These are phyloP conservation scores for Candida boidinii DNA, from an alignment of 805 yeast species.

Conservation along the genomic window DNA sequence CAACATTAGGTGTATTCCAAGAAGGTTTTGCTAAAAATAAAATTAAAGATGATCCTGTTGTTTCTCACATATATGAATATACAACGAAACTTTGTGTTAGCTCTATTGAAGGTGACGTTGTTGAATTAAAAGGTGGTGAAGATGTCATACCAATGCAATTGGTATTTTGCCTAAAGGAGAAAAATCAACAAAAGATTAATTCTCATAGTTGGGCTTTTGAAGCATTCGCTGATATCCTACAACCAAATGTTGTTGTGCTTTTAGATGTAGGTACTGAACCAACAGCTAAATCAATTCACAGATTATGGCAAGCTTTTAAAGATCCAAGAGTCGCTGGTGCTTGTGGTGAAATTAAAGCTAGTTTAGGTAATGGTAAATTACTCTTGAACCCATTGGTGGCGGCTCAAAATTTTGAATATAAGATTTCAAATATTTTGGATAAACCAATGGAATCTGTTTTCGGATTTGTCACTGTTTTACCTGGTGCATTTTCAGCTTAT, in stretches of 20 bases:
- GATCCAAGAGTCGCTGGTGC: slow-evolving; percentile 89
- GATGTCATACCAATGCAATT: slow-evolving; percentile 75
- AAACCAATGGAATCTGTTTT: slow-evolving; percentile 93
- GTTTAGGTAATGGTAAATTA: slow-evolving; percentile 49
- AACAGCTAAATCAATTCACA: slow-evolving; percentile 72
- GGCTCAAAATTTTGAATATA: slow-evolving; percentile 94
- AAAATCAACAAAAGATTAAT: slow-evolving; percentile 82
- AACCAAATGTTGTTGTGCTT: slow-evolving; percentile 76
- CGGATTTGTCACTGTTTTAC: slow-evolving; percentile 90
- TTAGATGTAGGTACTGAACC: slow-evolving; percentile 96
- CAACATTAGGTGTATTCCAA: slow-evolving; percentile 86
- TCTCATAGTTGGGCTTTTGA: slow-evolving; percentile 97
- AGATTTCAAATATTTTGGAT: slow-evolving; percentile 89
- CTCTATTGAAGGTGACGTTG: slow-evolving; percentile 43
- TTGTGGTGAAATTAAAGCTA: slow-evolving; percentile 92
- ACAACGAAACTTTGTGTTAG: slow-evolving; percentile 87
- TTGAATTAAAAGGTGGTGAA: slow-evolving; percentile 62
- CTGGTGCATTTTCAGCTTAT: slow-evolving; percentile 96
- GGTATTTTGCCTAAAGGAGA: slow-evolving; percentile 83
- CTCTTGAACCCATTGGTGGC: slow-evolving; percentile 85
- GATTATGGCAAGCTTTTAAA: slow-evolving; percentile 80
- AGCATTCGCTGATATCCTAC: slow-evolving; percentile 74
- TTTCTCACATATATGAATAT: slow-evolving; percentile 87
- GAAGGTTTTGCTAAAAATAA: slow-evolving; percentile 93
- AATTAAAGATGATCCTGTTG: slow-evolving; percentile 74